These are phyloP conservation scores for Sporothrix variecibatus DNA, from an alignment of 2,329 filamentous ascomycete genomes.

Conservation along the genomic window DNA sequence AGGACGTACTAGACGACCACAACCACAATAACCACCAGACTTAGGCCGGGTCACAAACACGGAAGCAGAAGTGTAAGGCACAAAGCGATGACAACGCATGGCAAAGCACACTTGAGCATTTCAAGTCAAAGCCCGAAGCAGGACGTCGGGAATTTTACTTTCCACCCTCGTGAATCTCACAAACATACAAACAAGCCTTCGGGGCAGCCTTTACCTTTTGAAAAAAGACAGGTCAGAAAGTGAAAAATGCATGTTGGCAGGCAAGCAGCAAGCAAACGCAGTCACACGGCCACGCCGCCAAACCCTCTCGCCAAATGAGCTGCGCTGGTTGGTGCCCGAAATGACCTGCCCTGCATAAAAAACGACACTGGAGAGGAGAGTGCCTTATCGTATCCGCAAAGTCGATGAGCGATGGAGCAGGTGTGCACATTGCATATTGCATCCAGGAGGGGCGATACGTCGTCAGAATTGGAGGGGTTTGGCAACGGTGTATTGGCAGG, in stretches of 20 bases:
- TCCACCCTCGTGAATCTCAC: neutral
- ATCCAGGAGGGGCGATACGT: neutral
- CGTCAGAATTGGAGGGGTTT: neutral
- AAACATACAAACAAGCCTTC: neutral
- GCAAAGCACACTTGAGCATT: neutral
- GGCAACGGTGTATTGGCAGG: neutral
- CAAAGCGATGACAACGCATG: neutral
- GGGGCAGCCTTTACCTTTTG: neutral
- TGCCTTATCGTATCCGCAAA: conserved; percentile 19
- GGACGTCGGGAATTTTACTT: neutral
- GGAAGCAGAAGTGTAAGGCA: neutral
- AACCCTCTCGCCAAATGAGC: neutral
- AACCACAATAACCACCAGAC: neutral
- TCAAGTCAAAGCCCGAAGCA: neutral
- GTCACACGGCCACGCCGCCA: neutral
- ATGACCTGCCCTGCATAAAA: conserved; percentile 13
- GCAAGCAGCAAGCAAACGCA: neutral
- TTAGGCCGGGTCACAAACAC: neutral
- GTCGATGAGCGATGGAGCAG: conserved; percentile 4
- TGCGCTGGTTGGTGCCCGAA: neutral
- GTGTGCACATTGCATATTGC: neutral
- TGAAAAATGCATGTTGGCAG: neutral
- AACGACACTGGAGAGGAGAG: conserved; percentile 4
- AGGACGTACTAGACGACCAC: neutral
- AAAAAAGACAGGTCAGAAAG: neutral